Conservation (phyloP, 768 basidiomycete genomes). For the Mycena haematopus region DNA sequence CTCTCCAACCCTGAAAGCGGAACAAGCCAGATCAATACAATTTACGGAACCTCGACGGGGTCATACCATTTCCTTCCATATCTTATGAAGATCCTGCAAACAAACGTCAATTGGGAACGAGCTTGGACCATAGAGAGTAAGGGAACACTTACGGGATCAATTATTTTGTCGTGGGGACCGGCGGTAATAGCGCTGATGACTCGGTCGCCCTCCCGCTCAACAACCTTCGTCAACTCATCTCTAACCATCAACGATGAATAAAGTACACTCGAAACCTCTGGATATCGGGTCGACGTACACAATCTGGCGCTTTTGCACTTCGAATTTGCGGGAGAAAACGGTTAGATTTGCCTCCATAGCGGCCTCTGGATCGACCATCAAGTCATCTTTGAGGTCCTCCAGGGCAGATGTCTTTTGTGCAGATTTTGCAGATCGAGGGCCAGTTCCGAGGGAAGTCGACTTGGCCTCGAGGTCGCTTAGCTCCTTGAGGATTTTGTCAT, state of each 20-base stretch:
- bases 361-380: slow-evolving; percentile 34
- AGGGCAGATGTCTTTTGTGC: slow-evolving; percentile 15
- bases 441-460: not conserved
- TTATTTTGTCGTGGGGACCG: slow-evolving; percentile 42
- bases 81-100: slow-evolving; percentile 40
- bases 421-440: not conserved
- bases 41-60: not conserved
- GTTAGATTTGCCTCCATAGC: slow-evolving; percentile 38
- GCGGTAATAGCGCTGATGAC: slow-evolving; percentile 37
- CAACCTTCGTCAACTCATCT: slow-evolving; percentile 36
- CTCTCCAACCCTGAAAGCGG: slow-evolving; percentile 40
- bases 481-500: slow-evolving; percentile 34
- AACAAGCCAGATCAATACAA: not conserved
- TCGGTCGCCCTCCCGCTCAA: slow-evolving; percentile 38
- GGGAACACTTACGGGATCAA: slow-evolving; percentile 26
- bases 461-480: slow-evolving; percentile 29
- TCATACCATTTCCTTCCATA: slow-evolving; percentile 48
- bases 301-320: slow-evolving; percentile 40
- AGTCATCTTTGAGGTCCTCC: slow-evolving; percentile 33
- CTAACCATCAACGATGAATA: not conserved
- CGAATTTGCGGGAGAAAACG: slow-evolving; percentile 43
- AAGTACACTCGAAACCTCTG: not conserved
- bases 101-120: not conserved
- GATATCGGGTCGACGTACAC: slow-evolving; percentile 11
- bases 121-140: not conserved